Evolutionary conservation across 192 early-diverging fungal species (phyloP).

Genomic region (Diversispora eburnea): DNA sequence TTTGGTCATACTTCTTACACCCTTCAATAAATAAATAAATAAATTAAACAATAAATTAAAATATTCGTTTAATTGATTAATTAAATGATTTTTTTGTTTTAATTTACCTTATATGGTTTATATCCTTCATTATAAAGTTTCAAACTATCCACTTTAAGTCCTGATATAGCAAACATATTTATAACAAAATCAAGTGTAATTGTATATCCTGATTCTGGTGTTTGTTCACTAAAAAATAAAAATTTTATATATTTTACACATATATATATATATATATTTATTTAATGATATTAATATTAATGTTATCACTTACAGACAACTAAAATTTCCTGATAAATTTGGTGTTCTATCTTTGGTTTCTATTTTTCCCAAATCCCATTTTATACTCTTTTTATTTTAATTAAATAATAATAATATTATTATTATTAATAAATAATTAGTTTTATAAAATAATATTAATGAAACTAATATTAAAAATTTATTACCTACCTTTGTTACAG

Average conservation of each 20-base stretch:
- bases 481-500: constrained; percentile 50
- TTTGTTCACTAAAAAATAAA: constrained; percentile 36
- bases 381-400: constrained; percentile 4
- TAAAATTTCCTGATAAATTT: constrained; percentile 58
- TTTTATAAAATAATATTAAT: neutral
- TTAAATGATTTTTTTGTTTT: neutral
- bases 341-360: constrained; percentile 53
- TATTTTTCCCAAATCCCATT: constrained; percentile 70
- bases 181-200: constrained; percentile 67
- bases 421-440: neutral
- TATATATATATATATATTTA: neutral
- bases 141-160: constrained; percentile 68
- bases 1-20: constrained; percentile 56
- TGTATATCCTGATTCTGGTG: constrained; percentile 48
- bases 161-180: constrained; percentile 66
- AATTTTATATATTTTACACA: neutral
- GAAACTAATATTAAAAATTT: neutral
- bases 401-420: neutral
- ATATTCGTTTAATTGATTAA: neutral
- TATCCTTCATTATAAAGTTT: constrained; percentile 70
- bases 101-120: constrained; percentile 69
- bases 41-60: constrained; percentile 2
- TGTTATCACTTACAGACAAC: constrained; percentile 6
- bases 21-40: constrained; percentile 31
- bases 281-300: neutral